phyloP scores from a whole-genome alignment of 176 grass and related monocot genomes.

The Juncus effusus region DNA sequence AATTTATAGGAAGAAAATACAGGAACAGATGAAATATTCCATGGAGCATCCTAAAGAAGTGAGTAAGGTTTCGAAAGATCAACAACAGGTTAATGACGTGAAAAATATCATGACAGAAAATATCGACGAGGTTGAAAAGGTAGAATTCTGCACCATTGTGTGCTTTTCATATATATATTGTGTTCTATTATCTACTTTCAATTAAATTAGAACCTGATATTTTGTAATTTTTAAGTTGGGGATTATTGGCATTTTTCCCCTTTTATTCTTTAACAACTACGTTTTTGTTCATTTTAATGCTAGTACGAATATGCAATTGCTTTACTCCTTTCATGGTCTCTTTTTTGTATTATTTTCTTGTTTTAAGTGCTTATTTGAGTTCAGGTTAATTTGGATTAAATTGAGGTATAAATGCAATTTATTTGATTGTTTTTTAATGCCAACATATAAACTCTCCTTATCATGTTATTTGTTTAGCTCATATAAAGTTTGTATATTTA shows the following conservation, averaged over 20 bases:
- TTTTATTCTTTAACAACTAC: neutral
- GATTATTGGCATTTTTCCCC: neutral
- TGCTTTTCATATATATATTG: too few species aligned
- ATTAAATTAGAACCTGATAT: neutral
- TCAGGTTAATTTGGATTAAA: too few species aligned
- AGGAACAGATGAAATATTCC: conserved; percentile 66
- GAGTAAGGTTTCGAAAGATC: conserved; percentile 50
- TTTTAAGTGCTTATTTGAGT: too few species aligned
- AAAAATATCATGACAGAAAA: conserved; percentile 74
- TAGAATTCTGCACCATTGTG: neutral
- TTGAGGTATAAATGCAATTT: too few species aligned
- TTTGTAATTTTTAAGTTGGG: neutral
- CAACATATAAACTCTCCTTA: too few species aligned
- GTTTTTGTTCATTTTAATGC: too few species aligned
- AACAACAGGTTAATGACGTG: conserved; percentile 59
- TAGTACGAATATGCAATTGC: too few species aligned
- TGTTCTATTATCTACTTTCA: too few species aligned
- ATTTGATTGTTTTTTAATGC: too few species aligned
- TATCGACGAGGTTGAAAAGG: conserved; percentile 76
- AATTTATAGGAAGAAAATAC: conserved; percentile 41
- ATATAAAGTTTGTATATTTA: neutral
- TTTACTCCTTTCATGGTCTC: too few species aligned
- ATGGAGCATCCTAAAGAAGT: conserved; percentile 57
- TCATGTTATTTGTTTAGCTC: neutral
- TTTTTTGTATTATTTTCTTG: too few species aligned